These are phyloP conservation scores for Lippia alba DNA, from an alignment of 305 asterid genomes.

Conservation along the genomic window DNA sequence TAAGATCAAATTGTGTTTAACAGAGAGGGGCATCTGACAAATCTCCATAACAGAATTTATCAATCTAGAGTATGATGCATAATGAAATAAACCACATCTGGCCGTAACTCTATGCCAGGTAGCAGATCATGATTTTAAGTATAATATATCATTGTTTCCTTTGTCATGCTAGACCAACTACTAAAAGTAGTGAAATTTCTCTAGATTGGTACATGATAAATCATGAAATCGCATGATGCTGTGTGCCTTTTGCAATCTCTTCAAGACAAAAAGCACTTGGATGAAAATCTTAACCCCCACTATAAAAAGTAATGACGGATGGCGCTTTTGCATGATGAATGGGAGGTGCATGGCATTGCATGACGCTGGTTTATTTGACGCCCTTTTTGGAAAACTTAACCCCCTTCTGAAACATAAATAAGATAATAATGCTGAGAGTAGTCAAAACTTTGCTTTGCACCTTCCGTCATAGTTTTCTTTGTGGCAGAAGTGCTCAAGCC, in stretches of 20 bases:
- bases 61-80: not conserved
- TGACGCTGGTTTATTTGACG: not conserved
- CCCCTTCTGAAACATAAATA: not conserved
- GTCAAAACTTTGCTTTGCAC: not conserved
- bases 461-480: not conserved
- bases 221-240: not conserved
- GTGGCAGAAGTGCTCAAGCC: not conserved
- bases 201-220: not conserved
- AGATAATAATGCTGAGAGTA: not conserved
- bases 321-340: not conserved
- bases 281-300: not conserved
- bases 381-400: not conserved
- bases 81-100: slow-evolving; percentile 4
- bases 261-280: not conserved
- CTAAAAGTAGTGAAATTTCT: not conserved
- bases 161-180: not conserved
- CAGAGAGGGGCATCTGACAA: not conserved
- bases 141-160: not conserved
- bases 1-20: not conserved
- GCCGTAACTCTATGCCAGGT: not conserved
- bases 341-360: not conserved
- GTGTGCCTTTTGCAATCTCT: not conserved
- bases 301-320: not conserved
- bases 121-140: not conserved
- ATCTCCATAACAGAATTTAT: not conserved